Evolutionary conservation across 2,329 filamentous ascomycete species (phyloP), one percentile per base, ranked within the genome.

Genomic region (Teratosphaeria destructans): DNA sequence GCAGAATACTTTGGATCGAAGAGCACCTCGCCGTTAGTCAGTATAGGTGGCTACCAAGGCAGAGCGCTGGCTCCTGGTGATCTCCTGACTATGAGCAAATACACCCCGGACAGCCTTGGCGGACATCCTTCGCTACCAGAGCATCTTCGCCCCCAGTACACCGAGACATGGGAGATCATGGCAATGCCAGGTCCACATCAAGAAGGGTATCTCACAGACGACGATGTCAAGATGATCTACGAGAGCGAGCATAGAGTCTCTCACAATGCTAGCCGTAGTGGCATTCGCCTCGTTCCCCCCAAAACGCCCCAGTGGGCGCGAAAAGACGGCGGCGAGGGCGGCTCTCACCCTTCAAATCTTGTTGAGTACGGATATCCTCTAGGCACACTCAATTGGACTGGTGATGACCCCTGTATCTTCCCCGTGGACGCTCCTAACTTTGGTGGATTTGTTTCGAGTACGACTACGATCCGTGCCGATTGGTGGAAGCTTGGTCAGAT

Each of bases 401-500:
- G 83, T 3, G 82, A 85, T 60, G 81, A 82, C 39, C 78, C 81
- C 2, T 81, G 81, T n/a, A 79, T 86, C 19, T 84, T 86, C 55
- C 78, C 82, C 0, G 74, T 81, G 5, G 83, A 86, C 65, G 78
- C 55, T 56, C 84, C 83, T 0, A 82, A 85, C 63, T 79, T 85
- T 60, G 83, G 84, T 6, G 83, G 83, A 0, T 85, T 86, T 60
- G 75, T 84, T 0, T 82, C 78, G 35, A 79, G 76, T 12, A 78
- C 79, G 2, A 85, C 82, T 0, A 75, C 84, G 12, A 76, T 83
- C 34, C 79, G 78, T 60, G 82, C 78, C 1, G 82, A 85, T 56
- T 77, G 80, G 65, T 85, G 82, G 82, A 83, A 84, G 65, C 66
- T 86, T 11, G 84, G 84, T 0, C 83, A 86, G 66, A 71, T 86